Evolutionary conservation across 805 yeast species (phyloP).

Genomic region (Ogataea haglerorum): DNA sequence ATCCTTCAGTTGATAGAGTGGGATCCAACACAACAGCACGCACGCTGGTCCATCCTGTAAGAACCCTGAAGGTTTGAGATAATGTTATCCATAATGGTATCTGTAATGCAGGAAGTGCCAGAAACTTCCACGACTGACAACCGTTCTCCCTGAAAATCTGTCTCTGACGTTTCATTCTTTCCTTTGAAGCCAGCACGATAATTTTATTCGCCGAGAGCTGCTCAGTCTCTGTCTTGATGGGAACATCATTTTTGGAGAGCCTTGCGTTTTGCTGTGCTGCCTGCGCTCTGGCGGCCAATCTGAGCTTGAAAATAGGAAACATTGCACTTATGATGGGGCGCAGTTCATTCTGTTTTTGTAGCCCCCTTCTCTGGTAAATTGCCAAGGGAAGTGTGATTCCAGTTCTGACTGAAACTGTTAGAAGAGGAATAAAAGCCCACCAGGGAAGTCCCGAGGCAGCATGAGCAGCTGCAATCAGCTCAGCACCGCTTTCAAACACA

Average conservation of each 20-base stretch:
- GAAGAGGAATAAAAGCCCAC: constrained; percentile 74
- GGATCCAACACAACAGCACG: constrained; percentile 48
- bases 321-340: constrained; percentile 71
- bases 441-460: constrained; percentile 67
- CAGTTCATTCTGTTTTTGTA: constrained; percentile 66
- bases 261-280: constrained; percentile 27
- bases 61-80: constrained; percentile 68
- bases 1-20: constrained; percentile 48
- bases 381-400: constrained; percentile 76
- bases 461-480: constrained; percentile 47
- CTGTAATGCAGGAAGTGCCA: constrained; percentile 73
- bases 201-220: constrained; percentile 75
- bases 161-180: constrained; percentile 71
- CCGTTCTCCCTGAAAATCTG: constrained; percentile 59
- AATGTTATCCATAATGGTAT: constrained; percentile 83
- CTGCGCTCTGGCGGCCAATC: constrained; percentile 48
- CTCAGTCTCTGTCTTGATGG: constrained; percentile 32
- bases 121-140: constrained; percentile 80
- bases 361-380: constrained; percentile 61
- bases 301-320: constrained; percentile 66
- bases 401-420: constrained; percentile 65
- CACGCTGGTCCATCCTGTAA: constrained; percentile 61
- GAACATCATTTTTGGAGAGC: constrained; percentile 17
- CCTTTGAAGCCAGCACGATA: constrained; percentile 68
- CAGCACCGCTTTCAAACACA: constrained; percentile 24